These are phyloP conservation scores for Alternaria sp. DNA, from an alignment of 2,329 filamentous ascomycete genomes.

Conservation along the genomic window DNA sequence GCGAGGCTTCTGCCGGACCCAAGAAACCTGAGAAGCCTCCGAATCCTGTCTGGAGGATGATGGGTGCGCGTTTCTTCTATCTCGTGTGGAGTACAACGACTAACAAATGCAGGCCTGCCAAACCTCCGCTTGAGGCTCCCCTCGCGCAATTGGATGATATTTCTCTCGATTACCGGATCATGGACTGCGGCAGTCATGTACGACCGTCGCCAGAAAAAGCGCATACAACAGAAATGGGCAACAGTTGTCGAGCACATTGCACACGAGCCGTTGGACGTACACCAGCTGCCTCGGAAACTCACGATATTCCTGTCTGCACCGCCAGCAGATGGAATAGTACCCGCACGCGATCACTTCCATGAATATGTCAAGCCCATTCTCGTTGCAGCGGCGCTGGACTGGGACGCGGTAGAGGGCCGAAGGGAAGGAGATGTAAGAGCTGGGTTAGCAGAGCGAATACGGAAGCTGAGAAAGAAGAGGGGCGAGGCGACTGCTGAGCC, in stretches of 20 bases:
- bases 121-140: conserved; percentile 84
- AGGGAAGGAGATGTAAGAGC: conserved; percentile 93
- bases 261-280: conserved; percentile 75
- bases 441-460: conserved; percentile 84
- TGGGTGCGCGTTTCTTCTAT: conserved; percentile 39
- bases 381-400: conserved; percentile 89
- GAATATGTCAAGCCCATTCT: conserved; percentile 95
- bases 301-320: conserved; percentile 87
- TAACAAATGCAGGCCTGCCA: conserved; percentile 71
- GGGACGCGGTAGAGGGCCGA: conserved; percentile 93
- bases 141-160: conserved; percentile 98
- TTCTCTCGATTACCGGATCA: conserved; percentile 79
- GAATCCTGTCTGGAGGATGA: conserved; percentile 52
- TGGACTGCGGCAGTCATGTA: conserved; percentile 86
- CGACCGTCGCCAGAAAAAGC: conserved; percentile 89
- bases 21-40: conserved; percentile 44
- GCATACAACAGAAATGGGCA: conserved; percentile 86
- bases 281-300: conserved; percentile 80
- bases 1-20: conserved; percentile 31
- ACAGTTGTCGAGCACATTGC: conserved; percentile 85
- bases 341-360: conserved; percentile 93
- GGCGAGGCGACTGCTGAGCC: conserved; percentile 59
- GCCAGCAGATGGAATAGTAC: conserved; percentile 83
- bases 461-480: conserved; percentile 69
- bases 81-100: conserved; percentile 9